Evolutionary conservation across 2,329 filamentous ascomycete species (phyloP), one percentile per base, ranked within the genome.

Genomic region (Rosellinia necatrix): DNA sequence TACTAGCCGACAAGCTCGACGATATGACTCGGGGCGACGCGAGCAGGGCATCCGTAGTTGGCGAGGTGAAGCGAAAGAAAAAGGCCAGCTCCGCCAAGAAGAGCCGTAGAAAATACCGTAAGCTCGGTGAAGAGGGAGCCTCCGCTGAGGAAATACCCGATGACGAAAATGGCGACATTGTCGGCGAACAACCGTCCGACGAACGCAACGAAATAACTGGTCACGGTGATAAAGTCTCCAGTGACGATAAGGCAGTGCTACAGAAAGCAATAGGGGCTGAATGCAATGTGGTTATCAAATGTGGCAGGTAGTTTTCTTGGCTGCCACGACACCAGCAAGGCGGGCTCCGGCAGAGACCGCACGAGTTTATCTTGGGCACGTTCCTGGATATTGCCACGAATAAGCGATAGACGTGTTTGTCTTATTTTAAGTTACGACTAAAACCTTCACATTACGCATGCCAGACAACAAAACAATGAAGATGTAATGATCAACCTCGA

Each of bases 81-180:
- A 87, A 89, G 66, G 89, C 86, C 25, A 94, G 91, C 70, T 83
- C 84, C 19, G 81, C 78, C 4, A 96, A 97, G 76, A 97, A 97
- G 81, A 86, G 83, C 52, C 83, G 87, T 66, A 81, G 91, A 66
- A 96, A 96, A 73, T 93, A 93, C 68, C 80, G 80, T 58, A 80
- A 80, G 67, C 72, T 90, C 1, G 81, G 78, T 3, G 81, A 81
- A 57, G 79, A 76, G 63, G 68, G 62, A 17, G 37, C 8, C 17
- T 42, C 21, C 34, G 24, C 47, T 66, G 69, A 30, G 68, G 70
- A 37, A 67, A 66, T 61, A 5, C 49, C 51, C 9, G 67, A 64
- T 13, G 60, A 59, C 12, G 60, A 64, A 9, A 56, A 41, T n/a
- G 40, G 55, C 5, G 62, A 59, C 5, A 42, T 47, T 15, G 41